Conservation (phyloP, 2,329 filamentous ascomycete species). For the Alternaria arbusti region DNA sequence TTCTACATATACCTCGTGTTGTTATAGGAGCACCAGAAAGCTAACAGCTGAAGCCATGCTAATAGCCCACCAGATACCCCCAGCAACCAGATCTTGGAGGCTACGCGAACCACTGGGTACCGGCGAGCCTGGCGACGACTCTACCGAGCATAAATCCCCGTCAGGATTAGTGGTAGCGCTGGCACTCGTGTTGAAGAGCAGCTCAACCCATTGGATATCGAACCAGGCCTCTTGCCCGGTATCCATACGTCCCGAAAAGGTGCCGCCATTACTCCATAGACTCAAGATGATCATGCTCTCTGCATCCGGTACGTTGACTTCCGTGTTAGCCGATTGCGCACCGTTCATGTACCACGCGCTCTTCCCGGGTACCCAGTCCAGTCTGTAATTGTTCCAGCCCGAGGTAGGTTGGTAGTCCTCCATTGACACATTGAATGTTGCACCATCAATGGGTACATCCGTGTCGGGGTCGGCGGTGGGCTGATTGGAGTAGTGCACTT, state of each 20-base stretch:
- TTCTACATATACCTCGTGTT: no score
- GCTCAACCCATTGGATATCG: constrained; percentile 18
- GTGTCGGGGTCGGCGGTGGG: constrained; percentile 11
- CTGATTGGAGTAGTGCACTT: constrained; percentile 17
- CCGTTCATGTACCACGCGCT: constrained; percentile 22
- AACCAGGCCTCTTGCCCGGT: constrained; percentile 11
- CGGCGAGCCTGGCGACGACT: constrained; percentile 2
- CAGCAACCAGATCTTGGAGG: background rate
- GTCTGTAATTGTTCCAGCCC: constrained; percentile 16
- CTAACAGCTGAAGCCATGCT: background rate
- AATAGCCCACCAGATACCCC: background rate
- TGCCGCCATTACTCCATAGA: constrained; percentile 19
- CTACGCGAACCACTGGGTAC: background rate
- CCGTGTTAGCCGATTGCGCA: background rate
- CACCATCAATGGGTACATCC: constrained; percentile 7
- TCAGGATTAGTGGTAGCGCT: background rate
- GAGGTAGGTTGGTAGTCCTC: background rate
- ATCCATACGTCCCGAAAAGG: constrained; percentile 13
- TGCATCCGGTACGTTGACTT: constrained; percentile 8
- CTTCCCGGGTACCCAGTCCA: constrained; percentile 11
- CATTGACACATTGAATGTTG: constrained; percentile 17
- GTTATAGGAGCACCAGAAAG: background rate
- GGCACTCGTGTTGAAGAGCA: constrained; percentile 14
- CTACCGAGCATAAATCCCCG: background rate
- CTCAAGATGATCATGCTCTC: constrained; percentile 16